These are phyloP conservation scores for Microcos paniculata DNA, from an alignment of 345 rosid species.

Conservation along the genomic window DNA sequence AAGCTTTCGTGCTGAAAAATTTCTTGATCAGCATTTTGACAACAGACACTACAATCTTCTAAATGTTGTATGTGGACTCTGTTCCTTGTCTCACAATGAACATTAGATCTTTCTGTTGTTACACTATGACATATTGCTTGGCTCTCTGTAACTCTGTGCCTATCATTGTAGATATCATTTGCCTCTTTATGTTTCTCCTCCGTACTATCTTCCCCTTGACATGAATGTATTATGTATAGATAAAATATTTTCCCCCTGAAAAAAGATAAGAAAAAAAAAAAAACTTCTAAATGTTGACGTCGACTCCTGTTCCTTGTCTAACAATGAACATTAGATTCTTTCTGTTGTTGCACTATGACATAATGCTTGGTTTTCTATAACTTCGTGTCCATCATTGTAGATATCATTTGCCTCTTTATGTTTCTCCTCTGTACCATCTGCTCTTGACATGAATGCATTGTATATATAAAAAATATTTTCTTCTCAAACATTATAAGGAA, in stretches of 20 bases:
- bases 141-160: neutral
- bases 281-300: constrained; percentile 80
- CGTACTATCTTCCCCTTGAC: neutral
- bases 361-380: neutral
- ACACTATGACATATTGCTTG: neutral
- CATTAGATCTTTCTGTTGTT: constrained; percentile 1
- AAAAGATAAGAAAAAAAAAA: too few species aligned
- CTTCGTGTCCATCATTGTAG: neutral
- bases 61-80: constrained; percentile 60
- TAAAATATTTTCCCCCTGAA: too few species aligned
- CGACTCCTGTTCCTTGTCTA: constrained; percentile 25
- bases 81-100: constrained; percentile 21
- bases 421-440: neutral
- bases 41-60: constrained; percentile 76
- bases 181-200: neutral
- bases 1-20: constrained; percentile 78
- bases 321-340: constrained; percentile 4
- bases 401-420: neutral
- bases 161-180: neutral
- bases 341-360: neutral
- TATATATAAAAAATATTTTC: too few species aligned
- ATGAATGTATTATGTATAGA: too few species aligned
- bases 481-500: too few species aligned
- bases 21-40: constrained; percentile 82
- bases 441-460: too few species aligned